Conservation (phyloP, 805 yeast species). For the Clavispora fructus region DNA sequence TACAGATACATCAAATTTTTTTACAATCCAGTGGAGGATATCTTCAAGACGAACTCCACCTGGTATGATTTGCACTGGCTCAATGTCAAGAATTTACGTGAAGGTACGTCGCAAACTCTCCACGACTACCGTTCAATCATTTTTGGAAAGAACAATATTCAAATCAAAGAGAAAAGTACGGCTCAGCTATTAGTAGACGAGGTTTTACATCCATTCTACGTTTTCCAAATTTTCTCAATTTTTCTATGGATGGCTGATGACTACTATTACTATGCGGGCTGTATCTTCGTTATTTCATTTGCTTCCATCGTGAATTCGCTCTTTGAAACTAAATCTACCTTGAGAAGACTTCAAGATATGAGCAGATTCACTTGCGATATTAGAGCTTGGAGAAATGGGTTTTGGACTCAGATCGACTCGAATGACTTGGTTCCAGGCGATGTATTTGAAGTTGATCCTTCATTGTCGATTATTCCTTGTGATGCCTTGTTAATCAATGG, state of each 20-base stretch:
- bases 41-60: constrained; percentile 74
- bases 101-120: constrained; percentile 66
- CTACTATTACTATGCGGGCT: constrained; percentile 88
- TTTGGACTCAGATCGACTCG: constrained; percentile 80
- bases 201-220: constrained; percentile 89
- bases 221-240: constrained; percentile 90
- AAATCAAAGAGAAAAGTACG: constrained; percentile 68
- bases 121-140: constrained; percentile 66
- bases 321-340: constrained; percentile 76
- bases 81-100: constrained; percentile 46
- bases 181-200: constrained; percentile 71
- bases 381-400: constrained; percentile 86
- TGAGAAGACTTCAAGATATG: constrained; percentile 65
- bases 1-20: constrained; percentile 81
- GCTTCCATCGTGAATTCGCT: constrained; percentile 76
- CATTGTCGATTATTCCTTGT: constrained; percentile 70
- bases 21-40: constrained; percentile 82
- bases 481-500: constrained; percentile 86
- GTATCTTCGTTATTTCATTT: constrained; percentile 83
- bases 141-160: constrained; percentile 74
- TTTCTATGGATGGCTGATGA: constrained; percentile 88
- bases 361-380: constrained; percentile 75
- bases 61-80: constrained; percentile 87
- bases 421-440: constrained; percentile 93
- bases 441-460: constrained; percentile 86